These are phyloP conservation scores for Insectozyma bohioensis DNA, from an alignment of 1,139 yeast species.

Conservation along the genomic window DNA sequence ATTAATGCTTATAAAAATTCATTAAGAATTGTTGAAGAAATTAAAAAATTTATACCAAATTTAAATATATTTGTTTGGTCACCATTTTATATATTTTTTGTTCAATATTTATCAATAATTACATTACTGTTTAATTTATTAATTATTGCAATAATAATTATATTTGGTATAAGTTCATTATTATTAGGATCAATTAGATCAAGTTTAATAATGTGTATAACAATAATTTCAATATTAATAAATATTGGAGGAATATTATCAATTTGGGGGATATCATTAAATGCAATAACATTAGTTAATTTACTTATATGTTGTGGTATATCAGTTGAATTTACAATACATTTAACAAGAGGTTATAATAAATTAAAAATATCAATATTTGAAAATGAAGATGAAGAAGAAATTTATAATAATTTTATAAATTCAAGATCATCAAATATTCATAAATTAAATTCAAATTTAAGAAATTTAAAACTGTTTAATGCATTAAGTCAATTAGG, in stretches of 20 bases:
- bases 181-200: constrained; percentile 68
- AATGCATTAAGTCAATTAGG: constrained; percentile 76
- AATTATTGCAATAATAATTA: constrained; percentile 52
- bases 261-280: constrained; percentile 70
- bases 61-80: constrained; percentile 82
- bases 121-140: constrained; percentile 56
- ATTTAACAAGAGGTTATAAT: constrained; percentile 77
- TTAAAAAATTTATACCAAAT: constrained; percentile 40
- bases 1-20: constrained; percentile 79
- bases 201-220: constrained; percentile 54
- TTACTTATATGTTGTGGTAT: constrained; percentile 86
- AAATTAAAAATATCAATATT: constrained; percentile 15
- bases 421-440: constrained; percentile 5
- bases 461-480: constrained; percentile 31
- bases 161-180: constrained; percentile 53
- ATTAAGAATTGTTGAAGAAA: constrained; percentile 62
- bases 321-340: constrained; percentile 91
- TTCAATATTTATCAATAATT: constrained; percentile 73
- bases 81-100: constrained; percentile 89
- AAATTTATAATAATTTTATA: constrained; percentile 18
- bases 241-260: constrained; percentile 83
- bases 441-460: constrained; percentile 10
- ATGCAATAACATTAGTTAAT: constrained; percentile 88
- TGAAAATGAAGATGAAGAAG: constrained; percentile 16
- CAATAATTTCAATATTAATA: constrained; percentile 64